These are phyloP conservation scores for Aspergillus sp. DNA, from an alignment of 2,329 filamentous ascomycete genomes.

Conservation along the genomic window DNA sequence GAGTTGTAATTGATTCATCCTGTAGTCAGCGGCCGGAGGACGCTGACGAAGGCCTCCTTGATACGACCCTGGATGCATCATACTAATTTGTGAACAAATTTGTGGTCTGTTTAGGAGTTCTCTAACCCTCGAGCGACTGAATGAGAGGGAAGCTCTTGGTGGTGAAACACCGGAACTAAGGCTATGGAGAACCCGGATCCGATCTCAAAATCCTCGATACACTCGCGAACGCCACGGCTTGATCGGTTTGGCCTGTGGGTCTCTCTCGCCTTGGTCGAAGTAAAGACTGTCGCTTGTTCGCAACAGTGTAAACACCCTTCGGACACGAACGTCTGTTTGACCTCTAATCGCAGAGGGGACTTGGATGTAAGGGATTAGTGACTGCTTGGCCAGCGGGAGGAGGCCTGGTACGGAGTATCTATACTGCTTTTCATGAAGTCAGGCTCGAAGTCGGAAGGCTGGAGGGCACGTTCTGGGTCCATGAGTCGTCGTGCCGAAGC, in stretches of 20 bases:
- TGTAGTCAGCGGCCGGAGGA: not conserved
- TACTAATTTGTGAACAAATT: not conserved
- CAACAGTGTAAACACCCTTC: not conserved
- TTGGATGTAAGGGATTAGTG: not conserved
- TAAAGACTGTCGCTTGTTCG: not conserved
- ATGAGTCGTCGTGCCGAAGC: not conserved
- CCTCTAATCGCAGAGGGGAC: not conserved
- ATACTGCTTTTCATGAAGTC: not conserved
- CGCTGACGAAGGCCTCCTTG: not conserved
- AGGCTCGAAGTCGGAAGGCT: not conserved
- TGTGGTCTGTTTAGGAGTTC: too few species aligned
- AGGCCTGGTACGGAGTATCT: not conserved
- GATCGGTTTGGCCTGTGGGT: not conserved
- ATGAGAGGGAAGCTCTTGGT: not conserved
- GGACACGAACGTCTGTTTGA: conserved; percentile 1
- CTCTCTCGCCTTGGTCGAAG: not conserved
- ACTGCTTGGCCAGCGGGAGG: not conserved
- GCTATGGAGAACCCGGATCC: not conserved
- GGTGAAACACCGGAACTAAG: not conserved
- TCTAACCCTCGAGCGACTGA: not conserved
- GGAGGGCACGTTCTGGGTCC: not conserved
- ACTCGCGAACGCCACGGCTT: not conserved
- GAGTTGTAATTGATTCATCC: not conserved
- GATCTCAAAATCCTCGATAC: not conserved
- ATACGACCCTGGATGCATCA: not conserved